Conservation (phyloP, 2,329 filamentous ascomycete species). For the Verticillium nubilum region DNA sequence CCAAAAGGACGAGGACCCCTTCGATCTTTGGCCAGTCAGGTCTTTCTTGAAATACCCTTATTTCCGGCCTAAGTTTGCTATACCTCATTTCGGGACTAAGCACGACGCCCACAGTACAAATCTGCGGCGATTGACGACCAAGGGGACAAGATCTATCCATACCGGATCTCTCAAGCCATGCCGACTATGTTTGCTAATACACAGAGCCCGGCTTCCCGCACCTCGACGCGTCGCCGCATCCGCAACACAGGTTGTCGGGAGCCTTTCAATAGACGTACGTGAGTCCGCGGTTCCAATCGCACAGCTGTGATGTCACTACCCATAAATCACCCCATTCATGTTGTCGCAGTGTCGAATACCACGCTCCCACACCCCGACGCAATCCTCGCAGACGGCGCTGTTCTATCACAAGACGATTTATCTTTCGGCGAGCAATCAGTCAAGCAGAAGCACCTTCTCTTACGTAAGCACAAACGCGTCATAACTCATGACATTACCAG, state of each 20-base stretch:
- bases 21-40: background rate
- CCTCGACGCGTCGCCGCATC: background rate
- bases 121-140: background rate
- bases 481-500: background rate
- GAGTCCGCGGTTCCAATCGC: background rate
- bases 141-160: slow-evolving; percentile 10
- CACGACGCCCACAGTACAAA: background rate
- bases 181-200: too few relatives aligned
- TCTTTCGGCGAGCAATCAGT: background rate
- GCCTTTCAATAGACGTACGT: background rate
- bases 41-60: background rate
- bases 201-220: too few relatives aligned
- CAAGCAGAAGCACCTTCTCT: background rate
- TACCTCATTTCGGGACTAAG: background rate
- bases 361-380: background rate
- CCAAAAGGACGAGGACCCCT: slow-evolving; percentile 32
- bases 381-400: background rate
- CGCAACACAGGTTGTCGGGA: background rate
- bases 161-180: background rate
- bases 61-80: background rate
- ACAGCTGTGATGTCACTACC: background rate
- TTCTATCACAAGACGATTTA: background rate
- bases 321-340: background rate
- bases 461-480: background rate
- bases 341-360: background rate